phyloP scores from a whole-genome alignment of 306 rosid species.

The Clitoria ternatea region DNA sequence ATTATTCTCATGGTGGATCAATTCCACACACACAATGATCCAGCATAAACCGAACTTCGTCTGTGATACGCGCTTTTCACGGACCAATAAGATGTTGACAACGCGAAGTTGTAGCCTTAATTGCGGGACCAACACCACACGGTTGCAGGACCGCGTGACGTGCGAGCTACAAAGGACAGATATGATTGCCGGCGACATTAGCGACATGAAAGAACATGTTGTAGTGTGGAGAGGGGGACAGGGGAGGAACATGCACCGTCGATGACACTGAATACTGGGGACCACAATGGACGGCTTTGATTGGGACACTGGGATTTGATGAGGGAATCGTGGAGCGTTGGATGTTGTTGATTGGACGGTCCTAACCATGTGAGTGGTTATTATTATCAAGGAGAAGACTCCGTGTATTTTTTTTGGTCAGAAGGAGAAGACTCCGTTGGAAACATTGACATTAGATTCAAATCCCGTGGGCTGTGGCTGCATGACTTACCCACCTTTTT shows the following conservation, averaged over 20 bases:
- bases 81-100: constrained; percentile 32
- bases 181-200: constrained; percentile 18
- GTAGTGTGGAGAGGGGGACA: constrained; percentile 46
- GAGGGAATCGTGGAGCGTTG: constrained; percentile 35
- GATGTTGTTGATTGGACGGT: constrained; percentile 37
- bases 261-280: constrained; percentile 31
- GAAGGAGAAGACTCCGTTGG: neutral
- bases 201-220: constrained; percentile 32
- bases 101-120: neutral
- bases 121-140: constrained; percentile 7
- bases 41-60: neutral
- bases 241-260: constrained; percentile 31
- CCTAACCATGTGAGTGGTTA: constrained; percentile 29
- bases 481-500: neutral
- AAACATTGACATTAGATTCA: neutral
- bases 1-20: constrained; percentile 41
- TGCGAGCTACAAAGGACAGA: neutral
- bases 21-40: constrained; percentile 15
- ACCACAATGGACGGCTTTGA: constrained; percentile 44
- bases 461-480: constrained; percentile 4
- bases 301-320: neutral
- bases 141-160: constrained; percentile 23
- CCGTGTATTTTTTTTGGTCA: no score
- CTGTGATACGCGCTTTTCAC: constrained; percentile 35
- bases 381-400: neutral